Conservation (phyloP, 2,329 filamentous ascomycete genomes). For the Exophiala sp. region DNA sequence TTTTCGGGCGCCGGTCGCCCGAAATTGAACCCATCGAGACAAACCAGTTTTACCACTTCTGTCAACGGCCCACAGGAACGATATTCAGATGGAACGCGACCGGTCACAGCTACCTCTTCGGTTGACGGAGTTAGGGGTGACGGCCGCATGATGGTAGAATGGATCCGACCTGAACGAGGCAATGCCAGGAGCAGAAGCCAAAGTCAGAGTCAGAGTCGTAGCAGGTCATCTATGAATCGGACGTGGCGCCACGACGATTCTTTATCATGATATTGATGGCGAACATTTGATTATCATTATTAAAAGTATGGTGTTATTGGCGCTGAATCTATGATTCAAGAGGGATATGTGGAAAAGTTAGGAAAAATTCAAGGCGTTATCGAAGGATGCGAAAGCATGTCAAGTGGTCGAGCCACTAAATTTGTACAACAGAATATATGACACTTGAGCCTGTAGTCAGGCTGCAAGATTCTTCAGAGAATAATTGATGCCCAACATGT, state of each 20-base stretch:
- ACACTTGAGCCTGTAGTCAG: too few relatives aligned
- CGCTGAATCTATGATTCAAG: too few relatives aligned
- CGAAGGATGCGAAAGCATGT: too few relatives aligned
- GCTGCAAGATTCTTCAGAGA: too few relatives aligned
- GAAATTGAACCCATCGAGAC: not conserved
- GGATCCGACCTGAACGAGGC: slow-evolving; percentile 16
- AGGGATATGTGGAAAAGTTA: too few relatives aligned
- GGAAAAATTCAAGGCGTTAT: too few relatives aligned
- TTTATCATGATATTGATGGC: too few relatives aligned
- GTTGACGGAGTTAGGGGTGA: slow-evolving; percentile 12
- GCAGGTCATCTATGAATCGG: not conserved
- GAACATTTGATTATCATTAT: too few relatives aligned
- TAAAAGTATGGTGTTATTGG: too few relatives aligned
- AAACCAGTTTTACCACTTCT: not conserved
- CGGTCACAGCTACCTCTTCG: slow-evolving; percentile 6
- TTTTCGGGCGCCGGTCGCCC: not conserved
- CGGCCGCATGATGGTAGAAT: slow-evolving; percentile 23
- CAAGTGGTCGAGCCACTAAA: not conserved
- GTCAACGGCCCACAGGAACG: slow-evolving; percentile 6
- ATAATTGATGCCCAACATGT: too few relatives aligned
- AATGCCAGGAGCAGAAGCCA: not conserved
- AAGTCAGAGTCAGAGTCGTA: slow-evolving; percentile 1
- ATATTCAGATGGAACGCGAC: slow-evolving; percentile 16
- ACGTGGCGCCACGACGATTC: not conserved
- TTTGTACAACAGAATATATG: not conserved